A percentile compares a stretch with the other conserved stretches of the same genome.
Evolutionary conservation across 1,284 basidiomycete species (phyloP).

Genomic region (Ganoderma lucidum): DNA sequence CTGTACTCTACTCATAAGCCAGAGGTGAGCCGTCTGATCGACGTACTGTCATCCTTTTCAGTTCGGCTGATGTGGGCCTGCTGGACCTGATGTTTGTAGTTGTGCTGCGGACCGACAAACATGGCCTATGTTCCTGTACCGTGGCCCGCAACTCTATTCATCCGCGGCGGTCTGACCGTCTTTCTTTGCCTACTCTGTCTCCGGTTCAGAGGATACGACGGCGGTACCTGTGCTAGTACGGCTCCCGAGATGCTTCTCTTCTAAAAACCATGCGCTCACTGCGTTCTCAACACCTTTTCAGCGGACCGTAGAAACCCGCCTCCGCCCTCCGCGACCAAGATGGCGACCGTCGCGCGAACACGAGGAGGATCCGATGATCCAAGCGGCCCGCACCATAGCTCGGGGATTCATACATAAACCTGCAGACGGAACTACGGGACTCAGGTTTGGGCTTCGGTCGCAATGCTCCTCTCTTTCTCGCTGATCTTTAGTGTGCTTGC

Average conservation of each 20-base stretch:
- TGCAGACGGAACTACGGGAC: background rate
- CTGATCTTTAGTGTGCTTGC: conserved; percentile 21
- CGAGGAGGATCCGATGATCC: conserved; percentile 30
- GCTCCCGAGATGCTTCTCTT: conserved; percentile 22
- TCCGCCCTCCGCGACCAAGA: conserved; percentile 4
- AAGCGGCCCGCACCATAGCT: conserved; percentile 19
- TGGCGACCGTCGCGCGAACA: conserved; percentile 9
- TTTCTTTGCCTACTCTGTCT: conserved; percentile 3
- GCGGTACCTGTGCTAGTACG: conserved; percentile 13
- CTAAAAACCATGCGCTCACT: conserved; percentile 19
- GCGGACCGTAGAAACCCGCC: conserved; percentile 11
- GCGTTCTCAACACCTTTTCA: conserved; percentile 15
- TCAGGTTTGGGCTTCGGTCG: conserved; percentile 20
- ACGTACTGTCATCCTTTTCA: too few relatives aligned
- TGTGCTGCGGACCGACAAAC: background rate
- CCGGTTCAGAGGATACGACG: conserved; percentile 14
- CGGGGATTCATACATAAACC: conserved; percentile 17
- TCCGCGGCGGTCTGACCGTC: conserved; percentile 1
- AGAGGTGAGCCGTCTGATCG: background rate
- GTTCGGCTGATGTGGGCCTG: conserved; percentile 5
- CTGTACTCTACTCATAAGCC: background rate
- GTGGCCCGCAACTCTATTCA: conserved; percentile 10
- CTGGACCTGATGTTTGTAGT: background rate
- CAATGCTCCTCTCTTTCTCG: conserved; percentile 32
- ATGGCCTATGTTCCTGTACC: background rate